Conservation (phyloP, 2,329 filamentous ascomycete genomes). For the Phialocephala sp. region DNA sequence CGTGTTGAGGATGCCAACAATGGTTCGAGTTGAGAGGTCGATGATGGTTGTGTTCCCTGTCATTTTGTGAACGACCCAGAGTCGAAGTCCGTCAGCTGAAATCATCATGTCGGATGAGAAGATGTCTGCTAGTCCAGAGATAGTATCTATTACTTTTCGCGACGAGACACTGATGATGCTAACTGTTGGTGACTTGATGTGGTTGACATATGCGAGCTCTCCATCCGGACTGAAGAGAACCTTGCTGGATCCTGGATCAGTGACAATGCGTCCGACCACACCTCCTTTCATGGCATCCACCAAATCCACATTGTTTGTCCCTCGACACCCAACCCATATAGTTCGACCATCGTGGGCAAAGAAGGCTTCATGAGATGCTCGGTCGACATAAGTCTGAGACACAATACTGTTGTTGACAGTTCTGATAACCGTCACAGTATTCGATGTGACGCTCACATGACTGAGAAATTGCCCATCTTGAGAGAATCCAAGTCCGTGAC, state of each 20-base stretch:
- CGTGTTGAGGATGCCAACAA: background rate
- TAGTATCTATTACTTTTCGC: background rate
- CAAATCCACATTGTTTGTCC: background rate
- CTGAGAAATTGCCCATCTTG: too few species aligned
- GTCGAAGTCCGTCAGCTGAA: background rate
- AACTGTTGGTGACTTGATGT: background rate
- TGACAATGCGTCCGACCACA: background rate
- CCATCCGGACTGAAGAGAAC: background rate
- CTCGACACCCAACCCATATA: background rate
- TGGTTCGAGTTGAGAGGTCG: background rate
- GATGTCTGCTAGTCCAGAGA: background rate
- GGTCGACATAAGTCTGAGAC: too few species aligned
- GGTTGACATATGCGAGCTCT: background rate
- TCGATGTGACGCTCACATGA: too few species aligned
- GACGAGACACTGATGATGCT: background rate
- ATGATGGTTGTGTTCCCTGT: background rate
- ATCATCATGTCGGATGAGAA: background rate
- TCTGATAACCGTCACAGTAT: too few species aligned
- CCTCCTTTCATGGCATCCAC: background rate
- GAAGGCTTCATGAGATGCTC: too few species aligned
- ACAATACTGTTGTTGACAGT: too few species aligned
- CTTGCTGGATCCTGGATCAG: background rate
- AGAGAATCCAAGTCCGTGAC: background rate
- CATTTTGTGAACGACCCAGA: background rate
- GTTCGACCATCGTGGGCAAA: background rate